Evolutionary conservation across 441 rosid species (phyloP).

Genomic region (Theobroma grandiflorum): DNA sequence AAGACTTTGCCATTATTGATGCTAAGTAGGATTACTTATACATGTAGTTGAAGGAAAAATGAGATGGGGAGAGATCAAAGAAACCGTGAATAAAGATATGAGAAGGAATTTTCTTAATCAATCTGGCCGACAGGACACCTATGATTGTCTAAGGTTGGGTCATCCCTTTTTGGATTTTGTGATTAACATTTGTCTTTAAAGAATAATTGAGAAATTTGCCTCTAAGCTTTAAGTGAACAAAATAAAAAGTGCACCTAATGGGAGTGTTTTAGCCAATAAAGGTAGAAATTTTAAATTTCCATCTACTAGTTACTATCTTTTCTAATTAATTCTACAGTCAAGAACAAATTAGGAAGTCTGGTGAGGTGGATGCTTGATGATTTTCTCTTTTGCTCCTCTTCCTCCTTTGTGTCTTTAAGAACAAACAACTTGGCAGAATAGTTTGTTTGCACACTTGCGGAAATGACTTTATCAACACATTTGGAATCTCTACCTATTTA

Average conservation of each 20-base stretch:
- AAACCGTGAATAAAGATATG: background rate
- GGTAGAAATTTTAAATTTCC: background rate
- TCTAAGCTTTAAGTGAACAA: background rate
- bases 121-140: slow-evolving; percentile 42
- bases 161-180: slow-evolving; percentile 32
- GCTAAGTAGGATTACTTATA: background rate
- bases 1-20: background rate
- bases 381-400: background rate
- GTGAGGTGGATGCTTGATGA: background rate
- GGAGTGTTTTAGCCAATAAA: background rate
- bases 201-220: slow-evolving; percentile 19
- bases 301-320: too few relatives aligned
- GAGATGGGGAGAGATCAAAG: background rate
- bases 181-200: slow-evolving; percentile 27
- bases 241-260: background rate
- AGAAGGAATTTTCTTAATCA: slow-evolving; percentile 19
- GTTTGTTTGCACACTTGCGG: background rate
- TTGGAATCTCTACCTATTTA: background rate
- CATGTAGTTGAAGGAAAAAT: background rate
- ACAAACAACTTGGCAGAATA: background rate
- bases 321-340: too few relatives aligned
- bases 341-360: background rate
- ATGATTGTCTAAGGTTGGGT: slow-evolving; percentile 30
- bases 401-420: background rate
- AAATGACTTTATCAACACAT: background rate